Base-by-base conservation (phyloP, 495 filamentous ascomycete species). In the Rusavskia elegans region DNA sequence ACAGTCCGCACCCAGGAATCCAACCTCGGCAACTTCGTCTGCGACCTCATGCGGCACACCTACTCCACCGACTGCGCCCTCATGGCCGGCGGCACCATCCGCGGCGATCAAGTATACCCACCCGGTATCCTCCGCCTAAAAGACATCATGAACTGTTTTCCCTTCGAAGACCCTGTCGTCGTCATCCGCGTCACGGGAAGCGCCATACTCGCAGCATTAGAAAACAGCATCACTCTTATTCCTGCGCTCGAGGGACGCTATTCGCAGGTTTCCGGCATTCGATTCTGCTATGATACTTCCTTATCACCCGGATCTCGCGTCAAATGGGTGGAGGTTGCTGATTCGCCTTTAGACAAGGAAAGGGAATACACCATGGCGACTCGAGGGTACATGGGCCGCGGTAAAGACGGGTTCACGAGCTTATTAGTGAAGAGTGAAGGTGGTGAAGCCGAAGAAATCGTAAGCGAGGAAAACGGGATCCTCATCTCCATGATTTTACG, bases 101-200 rank as follows among this genome's bases (percentile, higher is more conserved):
- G 89, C 9, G 89, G 89, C 5, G 89, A 94, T 55, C 86, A 90
- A 64, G 80, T 95, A 37, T 95, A 95, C 53, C 76, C 84, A 0
- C 83, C 85, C 0, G 89, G 89, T 0, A 71, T 89, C 5, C 61
- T 95, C 3, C 69, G 77, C 13, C 63, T 93, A 30, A 84, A 83
- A 54, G 89, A 95, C 59, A 75, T 95, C 13, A 49, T 77, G 52
- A 79, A 81, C 45, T 89, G 85, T 55, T 95, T 95, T 60, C 89
- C 89, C 0, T 95, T 95, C 55, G 89, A 95, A 59, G 89, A 95
- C 50, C 89, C 89, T 0, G 83, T 89, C 4, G 81, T 94, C 0
- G 80, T 92, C 1, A 68, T 95, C 41, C 78, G 75, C 23, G 67
- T 85, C 11, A 69, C 63, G 1, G 89, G 89, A 0, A 66, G 75